A percentile compares a stretch with the other conserved stretches of the same genome.
Evolutionary conservation across 768 basidiomycete genomes (phyloP).

Genomic region (Agaricus blazei): DNA sequence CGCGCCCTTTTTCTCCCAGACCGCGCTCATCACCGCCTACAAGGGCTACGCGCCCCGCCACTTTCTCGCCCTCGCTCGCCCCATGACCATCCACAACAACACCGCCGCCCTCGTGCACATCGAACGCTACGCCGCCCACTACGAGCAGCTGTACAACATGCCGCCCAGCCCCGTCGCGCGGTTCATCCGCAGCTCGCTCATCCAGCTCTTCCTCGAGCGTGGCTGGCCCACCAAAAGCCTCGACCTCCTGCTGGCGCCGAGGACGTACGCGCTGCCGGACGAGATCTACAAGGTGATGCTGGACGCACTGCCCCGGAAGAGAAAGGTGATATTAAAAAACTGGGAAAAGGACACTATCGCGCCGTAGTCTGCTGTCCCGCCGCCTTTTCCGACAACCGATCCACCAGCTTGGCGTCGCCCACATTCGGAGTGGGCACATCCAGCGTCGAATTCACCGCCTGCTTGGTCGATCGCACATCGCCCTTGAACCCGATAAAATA

Average conservation of each 20-base stretch:
- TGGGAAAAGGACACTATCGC: constrained; percentile 22
- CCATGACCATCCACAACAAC: neutral
- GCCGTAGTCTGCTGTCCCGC: constrained; percentile 64
- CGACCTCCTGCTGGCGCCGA: neutral
- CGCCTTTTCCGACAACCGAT: constrained; percentile 52
- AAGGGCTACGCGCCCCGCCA: constrained; percentile 1
- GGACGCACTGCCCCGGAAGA: neutral
- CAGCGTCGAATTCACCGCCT: constrained; percentile 57
- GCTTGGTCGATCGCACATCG: constrained; percentile 48
- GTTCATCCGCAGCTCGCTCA: neutral
- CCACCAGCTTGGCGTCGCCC: constrained; percentile 64
- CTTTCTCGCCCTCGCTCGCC: constrained; percentile 1
- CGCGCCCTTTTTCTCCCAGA: neutral
- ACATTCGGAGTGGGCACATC: constrained; percentile 80
- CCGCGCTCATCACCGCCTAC: neutral
- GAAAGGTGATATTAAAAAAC: neutral
- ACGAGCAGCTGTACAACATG: neutral
- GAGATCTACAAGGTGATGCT: neutral
- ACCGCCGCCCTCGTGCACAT: neutral
- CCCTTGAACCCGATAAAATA: constrained; percentile 87
- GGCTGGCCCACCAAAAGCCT: neutral
- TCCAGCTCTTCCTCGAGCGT: neutral
- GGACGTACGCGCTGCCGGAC: neutral
- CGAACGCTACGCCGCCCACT: neutral
- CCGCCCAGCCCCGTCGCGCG: neutral